These are phyloP conservation scores for Pachyrhizus erosus DNA, from an alignment of 306 rosid species.

Conservation along the genomic window DNA sequence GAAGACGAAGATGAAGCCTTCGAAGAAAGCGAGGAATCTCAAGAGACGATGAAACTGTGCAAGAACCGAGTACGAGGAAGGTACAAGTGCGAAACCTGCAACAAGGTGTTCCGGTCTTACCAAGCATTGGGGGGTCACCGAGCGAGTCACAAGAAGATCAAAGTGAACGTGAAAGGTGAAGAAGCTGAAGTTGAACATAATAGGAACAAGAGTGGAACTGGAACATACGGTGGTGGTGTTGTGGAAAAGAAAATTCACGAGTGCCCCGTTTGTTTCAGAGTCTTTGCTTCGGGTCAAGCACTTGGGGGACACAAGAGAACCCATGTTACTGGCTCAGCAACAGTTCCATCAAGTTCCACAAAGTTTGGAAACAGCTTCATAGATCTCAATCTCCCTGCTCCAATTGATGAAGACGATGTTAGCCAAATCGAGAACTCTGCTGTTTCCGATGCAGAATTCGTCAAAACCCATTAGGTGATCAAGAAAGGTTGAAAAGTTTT, in stretches of 20 bases:
- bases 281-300: conserved; percentile 94
- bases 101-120: conserved; percentile 78
- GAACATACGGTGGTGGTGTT: conserved; percentile 27
- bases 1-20: conserved; percentile 45
- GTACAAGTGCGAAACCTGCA: conserved; percentile 91
- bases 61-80: conserved; percentile 51
- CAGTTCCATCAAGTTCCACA: conserved; percentile 6
- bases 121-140: conserved; percentile 96
- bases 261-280: conserved; percentile 89
- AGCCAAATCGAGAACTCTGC: conserved; percentile 87
- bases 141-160: conserved; percentile 93
- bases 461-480: conserved; percentile 39
- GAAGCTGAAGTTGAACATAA: conserved; percentile 8
- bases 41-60: conserved; percentile 53
- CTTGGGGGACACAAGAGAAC: conserved; percentile 99
- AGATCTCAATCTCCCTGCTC: conserved; percentile 97
- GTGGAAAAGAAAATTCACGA: conserved; percentile 69
- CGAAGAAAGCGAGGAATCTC: conserved; percentile 65
- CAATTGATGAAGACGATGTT: conserved; percentile 72
- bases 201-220: conserved; percentile 39
- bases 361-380: conserved; percentile 55
- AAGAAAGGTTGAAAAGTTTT: not conserved
- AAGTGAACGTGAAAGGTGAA: conserved; percentile 27
- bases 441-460: conserved; percentile 83
- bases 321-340: conserved; percentile 60